Conservation (phyloP, 225 moss, liverwort and hornwort genomes). For the Marchantia polymorpha region DNA sequence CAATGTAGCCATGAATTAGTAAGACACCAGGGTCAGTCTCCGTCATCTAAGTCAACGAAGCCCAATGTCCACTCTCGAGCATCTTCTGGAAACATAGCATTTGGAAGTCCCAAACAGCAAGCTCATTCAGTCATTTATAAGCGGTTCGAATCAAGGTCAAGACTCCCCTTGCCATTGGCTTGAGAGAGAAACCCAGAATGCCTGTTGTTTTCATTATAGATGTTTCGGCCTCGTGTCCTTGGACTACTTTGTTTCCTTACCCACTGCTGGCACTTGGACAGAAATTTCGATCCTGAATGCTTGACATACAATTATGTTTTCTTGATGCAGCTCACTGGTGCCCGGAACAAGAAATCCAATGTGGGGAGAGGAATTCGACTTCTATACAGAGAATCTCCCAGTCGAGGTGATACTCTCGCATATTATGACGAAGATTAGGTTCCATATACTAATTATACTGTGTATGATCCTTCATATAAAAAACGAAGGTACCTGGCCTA, state of each 20-base stretch:
- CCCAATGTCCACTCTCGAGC: background rate
- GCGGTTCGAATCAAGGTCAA: too few relatives aligned
- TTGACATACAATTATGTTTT: background rate
- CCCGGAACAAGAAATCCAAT: constrained; percentile 80
- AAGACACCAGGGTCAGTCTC: background rate
- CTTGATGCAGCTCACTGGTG: constrained; percentile 70
- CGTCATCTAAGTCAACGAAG: background rate
- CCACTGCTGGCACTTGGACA: too few relatives aligned
- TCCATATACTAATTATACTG: background rate
- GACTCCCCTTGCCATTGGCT: background rate
- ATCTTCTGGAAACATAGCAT: too few relatives aligned
- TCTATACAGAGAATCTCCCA: constrained; percentile 77
- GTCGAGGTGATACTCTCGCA: constrained; percentile 55
- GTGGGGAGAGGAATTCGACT: constrained; percentile 97
- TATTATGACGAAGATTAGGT: background rate
- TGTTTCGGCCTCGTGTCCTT: background rate
- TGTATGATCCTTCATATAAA: too few relatives aligned
- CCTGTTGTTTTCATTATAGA: background rate
- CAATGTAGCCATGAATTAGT: background rate
- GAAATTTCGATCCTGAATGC: background rate
- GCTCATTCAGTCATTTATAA: too few relatives aligned
- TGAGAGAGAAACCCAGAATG: background rate
- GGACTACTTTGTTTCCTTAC: background rate
- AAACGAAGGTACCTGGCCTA: background rate
- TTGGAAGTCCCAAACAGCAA: too few relatives aligned